phyloP scores from a whole-genome alignment of 495 filamentous ascomycete species.

The Daldinia bambusicola region DNA sequence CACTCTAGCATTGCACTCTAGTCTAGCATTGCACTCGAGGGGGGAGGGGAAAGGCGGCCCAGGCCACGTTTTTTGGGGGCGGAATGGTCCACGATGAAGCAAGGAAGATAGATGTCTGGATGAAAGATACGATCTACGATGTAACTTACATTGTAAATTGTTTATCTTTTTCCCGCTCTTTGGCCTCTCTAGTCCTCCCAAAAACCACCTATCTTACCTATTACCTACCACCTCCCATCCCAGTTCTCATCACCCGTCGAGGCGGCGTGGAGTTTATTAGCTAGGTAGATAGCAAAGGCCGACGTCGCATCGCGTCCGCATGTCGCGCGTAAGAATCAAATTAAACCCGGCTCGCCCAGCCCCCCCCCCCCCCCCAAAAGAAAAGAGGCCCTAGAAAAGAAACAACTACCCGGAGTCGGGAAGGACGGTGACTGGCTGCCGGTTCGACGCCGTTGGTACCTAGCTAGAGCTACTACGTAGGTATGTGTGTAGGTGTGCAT shows the following conservation, averaged over 20 bases:
- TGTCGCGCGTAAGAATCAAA: neutral
- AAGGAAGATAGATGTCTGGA: neutral
- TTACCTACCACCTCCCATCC: neutral
- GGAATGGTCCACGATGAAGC: neutral
- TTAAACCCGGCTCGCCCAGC: neutral
- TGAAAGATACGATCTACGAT: neutral
- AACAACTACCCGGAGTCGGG: neutral
- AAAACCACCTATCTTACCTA: neutral
- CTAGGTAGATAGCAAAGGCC: constrained; percentile 20
- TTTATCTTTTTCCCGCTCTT: constrained; percentile 9
- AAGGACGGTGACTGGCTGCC: constrained; percentile 5
- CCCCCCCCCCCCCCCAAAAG: no score
- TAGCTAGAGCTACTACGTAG: neutral
- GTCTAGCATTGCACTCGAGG: no score
- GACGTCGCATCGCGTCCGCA: constrained; percentile 33
- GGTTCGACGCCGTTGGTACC: neutral
- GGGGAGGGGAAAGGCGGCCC: neutral
- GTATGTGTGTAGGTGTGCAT: neutral
- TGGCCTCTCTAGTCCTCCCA: constrained; percentile 23
- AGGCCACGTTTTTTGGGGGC: neutral
- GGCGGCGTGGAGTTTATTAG: neutral
- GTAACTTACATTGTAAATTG: no score
- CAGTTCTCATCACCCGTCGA: neutral
- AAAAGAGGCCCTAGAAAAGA: constrained; percentile 1
- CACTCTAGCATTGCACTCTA: neutral